phyloP scores from a whole-genome alignment of 192 early-diverging fungal species.

The Allomyces javanicus region DNA sequence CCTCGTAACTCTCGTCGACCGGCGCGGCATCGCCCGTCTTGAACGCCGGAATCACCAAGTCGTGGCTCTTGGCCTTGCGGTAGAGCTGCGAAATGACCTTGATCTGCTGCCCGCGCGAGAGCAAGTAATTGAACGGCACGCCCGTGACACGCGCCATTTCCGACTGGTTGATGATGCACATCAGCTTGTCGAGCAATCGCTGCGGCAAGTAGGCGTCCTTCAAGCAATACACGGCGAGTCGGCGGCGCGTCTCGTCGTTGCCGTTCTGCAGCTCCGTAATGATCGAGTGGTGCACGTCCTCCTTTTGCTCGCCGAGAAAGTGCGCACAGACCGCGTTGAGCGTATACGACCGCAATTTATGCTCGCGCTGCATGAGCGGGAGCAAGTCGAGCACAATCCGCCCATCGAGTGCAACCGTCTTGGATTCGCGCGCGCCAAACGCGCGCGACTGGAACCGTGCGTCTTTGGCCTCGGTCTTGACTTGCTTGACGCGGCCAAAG shows the following conservation, averaged over 20 bases:
- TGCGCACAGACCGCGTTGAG: constrained; percentile 91
- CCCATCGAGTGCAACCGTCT: constrained; percentile 73
- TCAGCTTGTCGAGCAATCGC: constrained; percentile 86
- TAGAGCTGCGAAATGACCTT: constrained; percentile 95
- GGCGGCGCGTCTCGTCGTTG: constrained; percentile 78
- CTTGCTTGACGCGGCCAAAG: constrained; percentile 50
- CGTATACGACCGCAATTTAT: constrained; percentile 87
- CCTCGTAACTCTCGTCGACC: constrained; percentile 75
- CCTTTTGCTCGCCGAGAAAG: constrained; percentile 93
- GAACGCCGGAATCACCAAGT: constrained; percentile 73
- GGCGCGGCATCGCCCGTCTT: constrained; percentile 40
- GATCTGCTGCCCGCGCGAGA: constrained; percentile 90
- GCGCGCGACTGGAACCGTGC: constrained; percentile 81
- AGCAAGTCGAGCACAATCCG: constrained; percentile 83
- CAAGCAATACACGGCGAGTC: constrained; percentile 88
- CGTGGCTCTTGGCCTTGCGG: constrained; percentile 60
- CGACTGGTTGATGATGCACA: constrained; percentile 89
- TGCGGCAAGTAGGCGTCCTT: constrained; percentile 93
- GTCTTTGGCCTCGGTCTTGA: constrained; percentile 51
- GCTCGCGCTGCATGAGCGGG: constrained; percentile 83
- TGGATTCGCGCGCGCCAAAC: constrained; percentile 78
- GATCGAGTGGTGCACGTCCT: constrained; percentile 96
- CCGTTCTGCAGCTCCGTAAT: constrained; percentile 95
- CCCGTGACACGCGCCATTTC: constrained; percentile 98
- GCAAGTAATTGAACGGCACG: constrained; percentile 80